Evolutionary conservation across 805 yeast genomes (phyloP).

Genomic region (Debaryomyces hansenii): DNA sequence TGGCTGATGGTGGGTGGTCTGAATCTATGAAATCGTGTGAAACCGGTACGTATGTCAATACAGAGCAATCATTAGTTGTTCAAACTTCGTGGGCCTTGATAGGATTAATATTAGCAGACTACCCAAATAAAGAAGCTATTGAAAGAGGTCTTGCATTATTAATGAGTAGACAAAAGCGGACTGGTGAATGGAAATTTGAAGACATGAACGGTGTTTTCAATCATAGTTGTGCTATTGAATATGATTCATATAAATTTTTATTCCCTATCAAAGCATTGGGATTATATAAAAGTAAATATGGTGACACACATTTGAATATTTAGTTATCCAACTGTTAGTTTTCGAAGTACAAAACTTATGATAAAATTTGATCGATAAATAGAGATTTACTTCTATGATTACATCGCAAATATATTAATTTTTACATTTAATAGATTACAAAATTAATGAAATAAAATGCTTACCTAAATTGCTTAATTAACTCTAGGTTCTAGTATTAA

Average conservation of each 20-base stretch:
- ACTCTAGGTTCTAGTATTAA: constrained; percentile 61
- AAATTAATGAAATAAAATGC: too few species aligned
- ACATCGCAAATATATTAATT: too few species aligned
- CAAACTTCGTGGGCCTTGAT: constrained; percentile 94
- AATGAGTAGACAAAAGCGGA: constrained; percentile 60
- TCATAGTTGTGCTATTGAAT: constrained; percentile 88
- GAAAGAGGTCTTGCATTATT: constrained; percentile 62
- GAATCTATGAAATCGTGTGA: constrained; percentile 92
- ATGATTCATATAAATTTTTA: constrained; percentile 86
- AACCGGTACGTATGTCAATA: constrained; percentile 69
- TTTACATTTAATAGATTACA: too few species aligned
- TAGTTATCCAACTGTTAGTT: not conserved
- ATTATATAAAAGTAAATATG: constrained; percentile 45
- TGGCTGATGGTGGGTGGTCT: constrained; percentile 96
- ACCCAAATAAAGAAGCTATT: constrained; percentile 68
- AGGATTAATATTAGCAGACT: constrained; percentile 75
- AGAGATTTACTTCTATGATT: not conserved
- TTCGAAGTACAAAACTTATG: too few species aligned
- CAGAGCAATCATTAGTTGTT: constrained; percentile 65
- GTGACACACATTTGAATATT: constrained; percentile 12
- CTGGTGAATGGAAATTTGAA: constrained; percentile 87
- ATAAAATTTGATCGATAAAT: too few species aligned
- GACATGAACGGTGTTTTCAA: constrained; percentile 95
- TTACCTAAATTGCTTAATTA: constrained; percentile 3
- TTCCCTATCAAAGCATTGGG: constrained; percentile 95